Base-by-base conservation (phyloP, 2,329 filamentous ascomycete genomes). In the Pseudogymnoascus sp. region DNA sequence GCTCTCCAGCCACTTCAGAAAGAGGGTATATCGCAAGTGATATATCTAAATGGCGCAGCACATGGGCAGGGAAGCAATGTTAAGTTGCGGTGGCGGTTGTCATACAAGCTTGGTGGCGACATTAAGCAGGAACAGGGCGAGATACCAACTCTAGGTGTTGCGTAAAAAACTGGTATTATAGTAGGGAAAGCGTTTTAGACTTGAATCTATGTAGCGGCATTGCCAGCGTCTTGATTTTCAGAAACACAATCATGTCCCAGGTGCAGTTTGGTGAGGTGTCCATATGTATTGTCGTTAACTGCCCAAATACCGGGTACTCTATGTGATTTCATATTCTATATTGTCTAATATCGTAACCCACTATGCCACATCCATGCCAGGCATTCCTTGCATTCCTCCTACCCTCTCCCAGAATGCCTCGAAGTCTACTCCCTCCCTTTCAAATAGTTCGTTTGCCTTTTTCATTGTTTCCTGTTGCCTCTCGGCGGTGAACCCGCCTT, bases 81-180 rank as follows among this genome's bases (percentile, higher is more conserved):
- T 65, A 96, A 96, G 78, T 84, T 99, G 77, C 82, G 95, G 66
- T 99, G 93, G 90, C 90, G 91, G 70, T 86, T 90, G 26, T 85
- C 88, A 4, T 97, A 97, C 76, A 85, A 83, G 70, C 74, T 95
- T 11, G 88, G 84, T 2, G 80, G 77, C 2, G 84, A 87, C 71
- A 73, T 81, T 65, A 88, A 85, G 73, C 88, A 88, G 65, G 91
- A 97, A 77, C 91, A 88, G 78, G 93, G 93, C 4, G 90, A 93
- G 77, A 88, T 97, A 68, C 79, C 89, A 10, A 86, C 90, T 66
- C 84, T 97, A 71, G 88, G 87, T 44, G 83, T 97, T 71, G 84
- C 85, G 70, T 95, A 65, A 56, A 56, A 56, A 56, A 11, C 26
- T 19, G 26, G 29, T 33, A 35, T 56, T 56, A 56, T 56, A 56